phyloP scores from a whole-genome alignment of 2,329 filamentous ascomycete genomes.

The Alternaria sp. region DNA sequence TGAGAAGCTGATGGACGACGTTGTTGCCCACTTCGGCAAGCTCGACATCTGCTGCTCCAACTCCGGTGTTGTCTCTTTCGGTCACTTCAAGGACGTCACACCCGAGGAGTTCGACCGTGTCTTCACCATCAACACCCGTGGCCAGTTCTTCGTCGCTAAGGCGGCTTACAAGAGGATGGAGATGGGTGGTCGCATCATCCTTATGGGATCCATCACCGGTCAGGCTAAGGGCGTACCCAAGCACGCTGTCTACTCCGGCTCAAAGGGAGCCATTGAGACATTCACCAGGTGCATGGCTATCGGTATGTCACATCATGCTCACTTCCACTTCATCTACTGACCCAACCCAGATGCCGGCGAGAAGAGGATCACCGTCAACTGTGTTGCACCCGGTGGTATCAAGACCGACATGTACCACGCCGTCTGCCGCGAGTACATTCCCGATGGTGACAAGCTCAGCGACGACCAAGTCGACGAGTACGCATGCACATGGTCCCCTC shows the following conservation, averaged over 20 bases:
- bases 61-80: slow-evolving; percentile 64
- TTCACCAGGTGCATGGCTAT: slow-evolving; percentile 63
- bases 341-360: slow-evolving; percentile 54
- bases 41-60: slow-evolving; percentile 75
- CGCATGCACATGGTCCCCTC: slow-evolving; percentile 68
- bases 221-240: slow-evolving; percentile 63
- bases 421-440: slow-evolving; percentile 69
- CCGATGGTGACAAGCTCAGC: slow-evolving; percentile 61
- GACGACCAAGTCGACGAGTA: slow-evolving; percentile 68
- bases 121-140: slow-evolving; percentile 67
- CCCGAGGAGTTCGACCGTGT: slow-evolving; percentile 65
- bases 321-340: slow-evolving; percentile 19
- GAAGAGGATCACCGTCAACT: slow-evolving; percentile 66
- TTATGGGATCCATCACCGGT: slow-evolving; percentile 64
- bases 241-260: slow-evolving; percentile 61
- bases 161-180: slow-evolving; percentile 62
- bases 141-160: slow-evolving; percentile 68
- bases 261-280: slow-evolving; percentile 62
- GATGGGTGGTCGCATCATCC: slow-evolving; percentile 60
- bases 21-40: slow-evolving; percentile 68
- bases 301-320: slow-evolving; percentile 34
- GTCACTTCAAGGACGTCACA: slow-evolving; percentile 60
- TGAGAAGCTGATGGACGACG: slow-evolving; percentile 67
- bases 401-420: slow-evolving; percentile 67
- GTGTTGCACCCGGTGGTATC: slow-evolving; percentile 63